Base-by-base conservation (phyloP, 2,329 filamentous ascomycete genomes). In the Trichophyton simii region DNA sequence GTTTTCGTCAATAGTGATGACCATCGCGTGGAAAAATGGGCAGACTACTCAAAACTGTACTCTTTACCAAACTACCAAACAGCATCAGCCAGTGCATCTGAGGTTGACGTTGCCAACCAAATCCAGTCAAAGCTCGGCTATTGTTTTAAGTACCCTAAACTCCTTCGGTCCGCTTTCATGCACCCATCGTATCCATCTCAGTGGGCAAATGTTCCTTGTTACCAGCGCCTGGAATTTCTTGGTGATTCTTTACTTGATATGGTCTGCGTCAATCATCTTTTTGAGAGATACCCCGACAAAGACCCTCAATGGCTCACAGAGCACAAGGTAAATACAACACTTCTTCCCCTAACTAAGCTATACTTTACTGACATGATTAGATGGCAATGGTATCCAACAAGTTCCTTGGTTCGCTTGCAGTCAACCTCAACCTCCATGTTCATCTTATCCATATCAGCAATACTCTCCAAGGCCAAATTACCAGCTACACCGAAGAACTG, bases 351-450 rank as follows among this genome's bases (percentile, higher is more conserved):
- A 20, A 54, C 25, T 11, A 18, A 3, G 34, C n/a, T 48, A 11
- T 46, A 4, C 54, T 9, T 6, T 58, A 36, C 58, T 64, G 48
- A 60, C 38, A 5, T 54, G 41, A 48, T 28, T 63, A 79, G 76
- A 96, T 95, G 86, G 90, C 91, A n/a, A 96, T 99, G 89, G 91
- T 94, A 0, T 94, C 89, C 60, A 99, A 99, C 76, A 91, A 91
- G 63, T 99, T 97, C 70, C 80, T 96, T 1, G 90, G 88, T 0
- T 89, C 86, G 18, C 78, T 97, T 2, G 87, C 87, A 63, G 89
- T 95, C 2, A 81, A 83, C 57, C 81, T 97, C 0, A 86, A 83
- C 0, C 87, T 97, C 61, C 85, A 96, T 70, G 82, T 79, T 57
- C 86, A 92, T 70, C 75, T 97, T 15, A 81, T 79, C 68, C 75